Conservation (phyloP, 371 early-diverging fungal genomes). For the Rhizopus sp. region DNA sequence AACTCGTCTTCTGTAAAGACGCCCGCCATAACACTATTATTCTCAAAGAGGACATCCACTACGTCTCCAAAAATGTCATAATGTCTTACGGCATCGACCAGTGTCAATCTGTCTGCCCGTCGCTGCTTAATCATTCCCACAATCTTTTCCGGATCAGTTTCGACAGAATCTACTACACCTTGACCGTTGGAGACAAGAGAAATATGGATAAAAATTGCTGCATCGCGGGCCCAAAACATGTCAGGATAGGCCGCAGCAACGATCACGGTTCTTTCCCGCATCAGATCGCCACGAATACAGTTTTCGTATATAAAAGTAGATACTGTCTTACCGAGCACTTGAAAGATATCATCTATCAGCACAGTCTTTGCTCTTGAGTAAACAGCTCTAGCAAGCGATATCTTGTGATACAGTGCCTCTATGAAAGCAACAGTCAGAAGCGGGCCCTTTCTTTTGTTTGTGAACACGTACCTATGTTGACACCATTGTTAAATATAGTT, state of each 20-base stretch:
- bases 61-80: slow-evolving; percentile 20
- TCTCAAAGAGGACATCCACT: slow-evolving; percentile 36
- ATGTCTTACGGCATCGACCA: neutral
- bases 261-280: slow-evolving; percentile 76
- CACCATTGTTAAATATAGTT: neutral
- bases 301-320: slow-evolving; percentile 64
- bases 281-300: slow-evolving; percentile 65
- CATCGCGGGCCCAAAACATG: slow-evolving; percentile 67
- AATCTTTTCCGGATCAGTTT: slow-evolving; percentile 20
- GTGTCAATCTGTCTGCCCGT: neutral
- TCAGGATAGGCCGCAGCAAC: slow-evolving; percentile 75
- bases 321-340: slow-evolving; percentile 62
- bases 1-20: slow-evolving; percentile 33
- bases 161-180: slow-evolving; percentile 1
- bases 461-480: neutral
- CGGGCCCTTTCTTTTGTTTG: slow-evolving; percentile 49
- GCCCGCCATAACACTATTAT: slow-evolving; percentile 4
- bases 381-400: slow-evolving; percentile 76
- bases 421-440: slow-evolving; percentile 34
- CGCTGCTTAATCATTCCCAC: slow-evolving; percentile 11
- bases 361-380: slow-evolving; percentile 68
- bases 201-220: slow-evolving; percentile 56
- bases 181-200: neutral
- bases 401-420: slow-evolving; percentile 71
- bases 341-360: slow-evolving; percentile 72